Evolutionary conservation across 1,284 basidiomycete genomes (phyloP).

Genomic region (Irpex sp.): DNA sequence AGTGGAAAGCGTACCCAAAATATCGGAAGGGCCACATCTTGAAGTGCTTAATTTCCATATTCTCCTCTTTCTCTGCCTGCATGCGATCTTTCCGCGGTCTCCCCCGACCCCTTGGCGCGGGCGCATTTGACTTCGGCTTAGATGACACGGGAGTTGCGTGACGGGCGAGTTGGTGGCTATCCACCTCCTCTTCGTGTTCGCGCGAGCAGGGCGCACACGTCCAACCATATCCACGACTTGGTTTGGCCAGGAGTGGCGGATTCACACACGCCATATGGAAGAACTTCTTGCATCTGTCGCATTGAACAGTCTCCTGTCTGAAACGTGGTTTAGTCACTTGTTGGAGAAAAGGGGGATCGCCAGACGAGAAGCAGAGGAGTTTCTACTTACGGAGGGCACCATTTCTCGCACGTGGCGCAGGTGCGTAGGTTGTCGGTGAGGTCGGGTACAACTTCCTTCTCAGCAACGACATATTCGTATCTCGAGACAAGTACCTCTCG

Average conservation of each 20-base stretch:
- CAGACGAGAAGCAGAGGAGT: constrained; percentile 7
- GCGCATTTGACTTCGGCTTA: constrained; percentile 68
- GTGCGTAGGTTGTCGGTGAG: constrained; percentile 84
- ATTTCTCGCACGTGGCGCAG: constrained; percentile 83
- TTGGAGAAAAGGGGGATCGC: constrained; percentile 8
- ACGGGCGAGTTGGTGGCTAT: constrained; percentile 58
- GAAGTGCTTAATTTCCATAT: constrained; percentile 74
- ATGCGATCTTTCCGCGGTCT: constrained; percentile 69
- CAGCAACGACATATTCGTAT: constrained; percentile 94
- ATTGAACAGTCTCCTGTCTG: constrained; percentile 88
- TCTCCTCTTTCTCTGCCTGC: constrained; percentile 73
- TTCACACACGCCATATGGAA: constrained; percentile 96
- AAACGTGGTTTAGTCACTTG: constrained; percentile 11
- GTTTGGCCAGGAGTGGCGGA: constrained; percentile 93
- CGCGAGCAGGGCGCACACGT: constrained; percentile 92
- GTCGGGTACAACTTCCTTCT: constrained; percentile 90
- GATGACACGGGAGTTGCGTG: constrained; percentile 43
- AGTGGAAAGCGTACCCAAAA: constrained; percentile 71
- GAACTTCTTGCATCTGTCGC: constrained; percentile 90
- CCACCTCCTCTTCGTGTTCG: constrained; percentile 85
- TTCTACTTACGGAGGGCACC: constrained; percentile 78
- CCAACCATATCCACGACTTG: constrained; percentile 97
- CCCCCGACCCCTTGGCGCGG: constrained; percentile 62
- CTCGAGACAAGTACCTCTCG: constrained; percentile 72
- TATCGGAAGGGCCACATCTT: constrained; percentile 97